Evolutionary conservation across 495 filamentous ascomycete species (phyloP).

Genomic region (Aspergillus baeticus): DNA sequence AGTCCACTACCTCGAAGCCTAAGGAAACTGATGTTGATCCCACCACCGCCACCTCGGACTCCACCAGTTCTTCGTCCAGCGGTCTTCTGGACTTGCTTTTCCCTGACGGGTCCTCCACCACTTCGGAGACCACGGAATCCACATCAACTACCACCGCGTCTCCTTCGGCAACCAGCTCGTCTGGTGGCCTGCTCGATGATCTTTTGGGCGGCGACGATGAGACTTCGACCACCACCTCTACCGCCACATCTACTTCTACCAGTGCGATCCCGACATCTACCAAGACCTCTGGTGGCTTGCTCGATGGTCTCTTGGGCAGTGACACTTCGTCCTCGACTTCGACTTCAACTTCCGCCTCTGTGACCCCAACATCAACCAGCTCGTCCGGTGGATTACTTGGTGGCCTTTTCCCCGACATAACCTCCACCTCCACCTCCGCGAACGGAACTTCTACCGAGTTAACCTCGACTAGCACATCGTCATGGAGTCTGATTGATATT

Average conservation of each 20-base stretch:
- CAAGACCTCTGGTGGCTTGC: not conserved
- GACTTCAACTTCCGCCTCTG: not conserved
- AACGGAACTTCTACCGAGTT: not conserved
- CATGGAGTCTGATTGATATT: not conserved
- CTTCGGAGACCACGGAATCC: not conserved
- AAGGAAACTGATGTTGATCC: not conserved
- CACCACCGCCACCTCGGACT: not conserved
- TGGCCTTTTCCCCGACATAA: not conserved
- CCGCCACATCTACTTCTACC: not conserved
- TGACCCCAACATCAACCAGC: conserved; percentile 1
- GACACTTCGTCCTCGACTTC: conserved; percentile 6
- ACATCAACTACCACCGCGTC: not conserved
- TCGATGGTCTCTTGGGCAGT: not conserved
- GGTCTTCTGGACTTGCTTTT: conserved; percentile 3
- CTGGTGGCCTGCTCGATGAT: not conserved
- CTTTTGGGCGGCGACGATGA: not conserved
- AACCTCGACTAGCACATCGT: conserved; percentile 1
- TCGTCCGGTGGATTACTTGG: conserved; percentile 5
- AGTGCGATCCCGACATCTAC: conserved; percentile 1
- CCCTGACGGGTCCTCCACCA: not conserved
- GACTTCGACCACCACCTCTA: not conserved
- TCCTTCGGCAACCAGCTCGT: not conserved
- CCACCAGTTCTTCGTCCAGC: not conserved
- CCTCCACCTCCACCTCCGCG: not conserved
- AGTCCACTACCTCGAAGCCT: not conserved